These are phyloP conservation scores for Eimeria tenella DNA, from an alignment of 169 alveolate species.

Conservation along the genomic window DNA sequence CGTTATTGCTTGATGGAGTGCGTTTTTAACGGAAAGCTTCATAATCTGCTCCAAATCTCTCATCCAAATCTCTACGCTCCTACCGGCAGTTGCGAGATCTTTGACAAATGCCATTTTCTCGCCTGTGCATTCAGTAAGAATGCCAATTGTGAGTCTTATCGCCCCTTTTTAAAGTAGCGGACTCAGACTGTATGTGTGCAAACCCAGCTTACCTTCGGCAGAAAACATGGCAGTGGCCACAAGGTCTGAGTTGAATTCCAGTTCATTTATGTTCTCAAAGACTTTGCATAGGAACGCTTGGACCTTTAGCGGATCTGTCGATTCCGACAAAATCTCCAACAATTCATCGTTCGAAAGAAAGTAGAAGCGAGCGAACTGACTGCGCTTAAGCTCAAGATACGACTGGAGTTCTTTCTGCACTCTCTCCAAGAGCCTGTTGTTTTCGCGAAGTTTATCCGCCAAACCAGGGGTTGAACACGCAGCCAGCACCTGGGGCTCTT, in stretches of 20 bases:
- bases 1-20: slow-evolving; percentile 35
- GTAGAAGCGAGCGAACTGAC: slow-evolving; percentile 97
- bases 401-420: slow-evolving; percentile 93
- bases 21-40: slow-evolving; percentile 88
- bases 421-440: slow-evolving; percentile 91
- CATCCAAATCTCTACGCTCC: slow-evolving; percentile 96
- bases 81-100: slow-evolving; percentile 90
- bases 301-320: slow-evolving; percentile 96
- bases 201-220: slow-evolving; percentile 90
- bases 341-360: slow-evolving; percentile 97
- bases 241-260: slow-evolving; percentile 86
- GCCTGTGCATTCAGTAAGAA: slow-evolving; percentile 16
- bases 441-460: slow-evolving; percentile 87
- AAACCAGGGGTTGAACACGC: slow-evolving; percentile 89
- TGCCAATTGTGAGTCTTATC: neutral
- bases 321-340: slow-evolving; percentile 96
- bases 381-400: slow-evolving; percentile 95
- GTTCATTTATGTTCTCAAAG: slow-evolving; percentile 93
- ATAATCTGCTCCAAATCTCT: slow-evolving; percentile 93
- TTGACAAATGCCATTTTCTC: slow-evolving; percentile 88
- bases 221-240: slow-evolving; percentile 92
- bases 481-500: slow-evolving; percentile 87
- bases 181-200: neutral
- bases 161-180: neutral
- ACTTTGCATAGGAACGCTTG: slow-evolving; percentile 97